Evolutionary conservation across 192 early-diverging fungal species (phyloP).

Genomic region (Endogone sp.): DNA sequence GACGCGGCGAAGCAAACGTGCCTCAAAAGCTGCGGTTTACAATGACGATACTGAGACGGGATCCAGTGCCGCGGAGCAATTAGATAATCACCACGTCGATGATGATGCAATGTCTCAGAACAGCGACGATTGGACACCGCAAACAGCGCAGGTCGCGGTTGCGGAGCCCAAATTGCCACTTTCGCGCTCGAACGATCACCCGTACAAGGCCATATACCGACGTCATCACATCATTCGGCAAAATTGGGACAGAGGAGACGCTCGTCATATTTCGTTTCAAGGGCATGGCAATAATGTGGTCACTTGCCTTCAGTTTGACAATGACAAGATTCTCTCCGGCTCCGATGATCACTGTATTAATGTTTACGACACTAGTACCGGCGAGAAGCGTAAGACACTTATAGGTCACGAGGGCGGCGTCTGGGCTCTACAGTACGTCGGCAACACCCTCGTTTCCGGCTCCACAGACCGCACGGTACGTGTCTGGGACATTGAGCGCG

Average conservation of each 20-base stretch:
- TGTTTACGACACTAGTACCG: constrained; percentile 87
- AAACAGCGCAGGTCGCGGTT: not conserved
- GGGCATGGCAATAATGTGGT: constrained; percentile 84
- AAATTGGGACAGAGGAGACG: constrained; percentile 79
- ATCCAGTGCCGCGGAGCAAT: constrained; percentile 9
- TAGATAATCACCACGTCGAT: constrained; percentile 37
- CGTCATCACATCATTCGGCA: constrained; percentile 74
- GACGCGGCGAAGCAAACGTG: not conserved
- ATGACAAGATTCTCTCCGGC: constrained; percentile 93
- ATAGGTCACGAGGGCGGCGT: constrained; percentile 93
- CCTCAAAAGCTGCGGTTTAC: not conserved
- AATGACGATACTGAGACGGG: not conserved
- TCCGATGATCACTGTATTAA: constrained; percentile 91
- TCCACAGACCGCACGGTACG: constrained; percentile 94
- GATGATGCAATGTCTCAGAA: constrained; percentile 30
- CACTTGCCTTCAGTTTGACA: constrained; percentile 95
- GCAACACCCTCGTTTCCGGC: constrained; percentile 87
- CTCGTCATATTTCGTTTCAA: constrained; percentile 74
- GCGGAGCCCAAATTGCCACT: not conserved
- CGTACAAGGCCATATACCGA: constrained; percentile 80
- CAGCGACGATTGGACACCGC: not conserved
- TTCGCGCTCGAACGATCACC: constrained; percentile 30
- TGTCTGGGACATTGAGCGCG: constrained; percentile 94
- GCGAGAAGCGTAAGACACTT: constrained; percentile 66
- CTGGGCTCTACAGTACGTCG: constrained; percentile 93